Evolutionary conservation across 2,329 filamentous ascomycete genomes (phyloP).

Genomic region (Neonectria faginata): DNA sequence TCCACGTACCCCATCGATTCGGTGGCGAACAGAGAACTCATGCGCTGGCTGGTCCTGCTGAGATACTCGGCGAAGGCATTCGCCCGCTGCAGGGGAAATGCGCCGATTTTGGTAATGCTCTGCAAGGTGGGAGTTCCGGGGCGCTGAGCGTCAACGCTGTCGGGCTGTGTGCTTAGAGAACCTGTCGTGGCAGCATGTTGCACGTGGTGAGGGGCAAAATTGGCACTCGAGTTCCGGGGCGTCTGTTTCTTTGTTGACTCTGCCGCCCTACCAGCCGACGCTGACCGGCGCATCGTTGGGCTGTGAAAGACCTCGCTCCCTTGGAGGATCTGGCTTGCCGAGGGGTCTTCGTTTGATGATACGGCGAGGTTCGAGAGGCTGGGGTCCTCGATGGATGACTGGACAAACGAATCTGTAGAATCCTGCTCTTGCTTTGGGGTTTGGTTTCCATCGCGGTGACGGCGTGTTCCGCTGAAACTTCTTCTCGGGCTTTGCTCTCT

Average conservation of each 20-base stretch:
- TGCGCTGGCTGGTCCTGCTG: constrained; percentile 79
- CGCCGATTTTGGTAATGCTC: constrained; percentile 69
- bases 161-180: constrained; percentile 41
- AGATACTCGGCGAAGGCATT: constrained; percentile 86
- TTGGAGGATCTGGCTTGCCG: constrained; percentile 89
- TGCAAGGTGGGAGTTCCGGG: constrained; percentile 59
- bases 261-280: constrained; percentile 51
- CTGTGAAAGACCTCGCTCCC: constrained; percentile 90
- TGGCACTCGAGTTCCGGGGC: constrained; percentile 33
- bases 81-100: constrained; percentile 85
- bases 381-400: constrained; percentile 77
- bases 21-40: constrained; percentile 84
- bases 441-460: constrained; percentile 32
- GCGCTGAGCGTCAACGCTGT: constrained; percentile 34
- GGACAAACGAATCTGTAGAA: constrained; percentile 77
- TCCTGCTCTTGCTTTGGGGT: constrained; percentile 58
- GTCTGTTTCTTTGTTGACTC: constrained; percentile 28
- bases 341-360: constrained; percentile 80
- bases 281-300: constrained; percentile 72
- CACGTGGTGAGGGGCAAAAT: constrained; percentile 24
- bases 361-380: constrained; percentile 77
- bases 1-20: constrained; percentile 97
- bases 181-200: constrained; percentile 56
- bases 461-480: constrained; percentile 72
- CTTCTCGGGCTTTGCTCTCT: constrained; percentile 61